Base-by-base conservation (phyloP, 2,329 filamentous ascomycete genomes). In the Alternaria dauci region DNA sequence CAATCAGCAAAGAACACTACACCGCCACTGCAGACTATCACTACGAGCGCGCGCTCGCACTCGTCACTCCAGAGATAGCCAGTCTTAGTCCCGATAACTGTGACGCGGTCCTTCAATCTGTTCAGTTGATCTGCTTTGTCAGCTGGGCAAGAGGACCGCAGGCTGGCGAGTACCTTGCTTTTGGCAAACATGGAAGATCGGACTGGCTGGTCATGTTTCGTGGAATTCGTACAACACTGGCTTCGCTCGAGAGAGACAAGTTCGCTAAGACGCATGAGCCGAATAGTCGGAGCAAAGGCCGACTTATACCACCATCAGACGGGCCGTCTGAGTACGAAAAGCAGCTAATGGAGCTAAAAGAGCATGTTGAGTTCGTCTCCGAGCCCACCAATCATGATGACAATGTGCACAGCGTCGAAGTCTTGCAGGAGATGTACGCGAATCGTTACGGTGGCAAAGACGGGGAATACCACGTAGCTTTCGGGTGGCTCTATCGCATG, bases 161-260 rank as follows among this genome's bases (percentile, higher is more conserved):
- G 36, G 65, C 69, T 5, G 73, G 71, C 7, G 71, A 75, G 52
- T 75, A 69, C 39, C 70, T 75, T 16, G 71, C 73, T 7, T 75
- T 75, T 25, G 69, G 70, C n/a, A 53, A 60, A 25, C 58, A 65
- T 2, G 64, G 64, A 32, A 67, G 47, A 32, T 74, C 73, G 16
- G 70, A 75, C 26, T 75, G 71, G 71, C 63, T 75, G n/a, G 48
- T 71, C 39, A 71, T 75, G 70, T 74, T 75, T 23, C 68, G 71
- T 32, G 73, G 71, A 1, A 68, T 75, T 4, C 65, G 69, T 23
- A 71, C 69, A 1, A 75, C 70, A n/a, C 43, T 62, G 3, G 38
- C 65, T 11, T 63, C 58, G 9, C n/a, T 69, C 8, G 54, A 25
- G 11, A 32, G 54, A 2, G 26, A 54, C 7, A 11, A 52, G 12